Percentiles rank a stretch among this genome's conserved stretches.
Conservation (phyloP, 2,329 filamentous ascomycete genomes). For the Neonectria coccinea region DNA sequence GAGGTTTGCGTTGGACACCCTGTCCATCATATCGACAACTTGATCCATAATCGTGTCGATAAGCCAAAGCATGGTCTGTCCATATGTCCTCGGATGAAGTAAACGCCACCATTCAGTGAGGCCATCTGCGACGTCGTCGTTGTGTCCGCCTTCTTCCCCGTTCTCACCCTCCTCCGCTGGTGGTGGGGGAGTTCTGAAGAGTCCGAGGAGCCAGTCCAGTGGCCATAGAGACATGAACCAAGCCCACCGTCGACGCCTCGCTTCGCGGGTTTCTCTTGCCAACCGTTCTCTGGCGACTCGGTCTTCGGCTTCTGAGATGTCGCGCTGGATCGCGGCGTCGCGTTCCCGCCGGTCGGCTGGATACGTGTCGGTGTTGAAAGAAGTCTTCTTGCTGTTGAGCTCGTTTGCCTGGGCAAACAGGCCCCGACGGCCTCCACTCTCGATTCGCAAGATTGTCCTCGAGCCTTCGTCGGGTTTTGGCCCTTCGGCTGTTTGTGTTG, state of each 20-base stretch:
- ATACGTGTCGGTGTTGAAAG: conserved; percentile 19
- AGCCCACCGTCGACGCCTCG: conserved; percentile 37
- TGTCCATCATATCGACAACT: conserved; percentile 33
- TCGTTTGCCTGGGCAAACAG: conserved; percentile 28
- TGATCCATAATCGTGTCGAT: conserved; percentile 38
- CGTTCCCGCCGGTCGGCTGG: conserved; percentile 31
- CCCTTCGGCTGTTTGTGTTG: neutral
- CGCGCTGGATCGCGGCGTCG: conserved; percentile 35
- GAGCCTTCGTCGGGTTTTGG: neutral
- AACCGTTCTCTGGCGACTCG: conserved; percentile 32
- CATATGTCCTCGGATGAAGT: conserved; percentile 49
- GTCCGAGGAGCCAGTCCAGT: conserved; percentile 22
- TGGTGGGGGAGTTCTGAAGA: neutral
- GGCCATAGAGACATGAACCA: conserved; percentile 41
- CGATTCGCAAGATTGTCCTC: neutral
- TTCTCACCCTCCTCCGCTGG: conserved; percentile 6
- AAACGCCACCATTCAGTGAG: conserved; percentile 43
- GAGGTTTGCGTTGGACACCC: conserved; percentile 23
- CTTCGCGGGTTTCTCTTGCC: conserved; percentile 1
- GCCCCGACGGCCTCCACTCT: neutral
- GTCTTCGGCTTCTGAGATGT: conserved; percentile 37
- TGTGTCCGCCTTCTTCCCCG: conserved; percentile 20
- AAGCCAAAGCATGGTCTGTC: conserved; percentile 43
- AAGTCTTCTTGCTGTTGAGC: conserved; percentile 5
- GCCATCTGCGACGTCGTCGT: conserved; percentile 11